Conservation (phyloP, 2,329 filamentous ascomycete genomes). For the Clonostachys byssicola region DNA sequence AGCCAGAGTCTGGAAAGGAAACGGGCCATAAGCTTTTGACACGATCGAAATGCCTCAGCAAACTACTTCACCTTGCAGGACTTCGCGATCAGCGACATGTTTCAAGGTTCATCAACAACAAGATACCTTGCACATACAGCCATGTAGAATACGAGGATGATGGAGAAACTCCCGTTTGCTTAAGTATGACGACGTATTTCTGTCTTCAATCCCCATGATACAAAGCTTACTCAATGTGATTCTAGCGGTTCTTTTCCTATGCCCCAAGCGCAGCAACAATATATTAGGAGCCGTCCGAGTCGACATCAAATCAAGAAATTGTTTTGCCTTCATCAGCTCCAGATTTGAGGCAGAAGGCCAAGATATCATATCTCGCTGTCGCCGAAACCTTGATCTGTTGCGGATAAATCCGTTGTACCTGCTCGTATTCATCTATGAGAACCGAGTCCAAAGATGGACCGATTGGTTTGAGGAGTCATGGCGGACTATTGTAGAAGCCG, state of each 20-base stretch:
- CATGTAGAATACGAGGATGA: too few relatives aligned
- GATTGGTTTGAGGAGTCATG: conserved; percentile 1
- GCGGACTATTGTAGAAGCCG: conserved; percentile 1
- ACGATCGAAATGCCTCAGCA: too few relatives aligned
- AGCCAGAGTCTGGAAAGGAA: too few relatives aligned
- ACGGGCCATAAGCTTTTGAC: too few relatives aligned
- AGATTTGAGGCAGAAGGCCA: background rate
- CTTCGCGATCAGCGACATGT: too few relatives aligned
- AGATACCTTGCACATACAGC: too few relatives aligned
- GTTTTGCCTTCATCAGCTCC: conserved; percentile 1
- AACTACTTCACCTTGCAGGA: too few relatives aligned
- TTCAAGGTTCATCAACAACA: too few relatives aligned
- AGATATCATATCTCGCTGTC: background rate
- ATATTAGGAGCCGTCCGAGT: background rate
- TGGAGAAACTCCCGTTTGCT: too few relatives aligned
- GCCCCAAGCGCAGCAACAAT: background rate
- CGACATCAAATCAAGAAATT: background rate
- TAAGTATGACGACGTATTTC: too few relatives aligned
- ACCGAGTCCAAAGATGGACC: conserved; percentile 1
- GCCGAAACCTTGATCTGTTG: conserved; percentile 1
- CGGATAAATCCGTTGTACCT: conserved; percentile 5
- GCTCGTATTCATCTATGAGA: conserved; percentile 2
- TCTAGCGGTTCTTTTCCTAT: conserved; percentile 1
- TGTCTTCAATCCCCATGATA: too few relatives aligned
- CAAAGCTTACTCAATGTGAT: too few relatives aligned